Base-by-base conservation (phyloP, 2,329 filamentous ascomycete species). In the Amauroascus verrucosus region DNA sequence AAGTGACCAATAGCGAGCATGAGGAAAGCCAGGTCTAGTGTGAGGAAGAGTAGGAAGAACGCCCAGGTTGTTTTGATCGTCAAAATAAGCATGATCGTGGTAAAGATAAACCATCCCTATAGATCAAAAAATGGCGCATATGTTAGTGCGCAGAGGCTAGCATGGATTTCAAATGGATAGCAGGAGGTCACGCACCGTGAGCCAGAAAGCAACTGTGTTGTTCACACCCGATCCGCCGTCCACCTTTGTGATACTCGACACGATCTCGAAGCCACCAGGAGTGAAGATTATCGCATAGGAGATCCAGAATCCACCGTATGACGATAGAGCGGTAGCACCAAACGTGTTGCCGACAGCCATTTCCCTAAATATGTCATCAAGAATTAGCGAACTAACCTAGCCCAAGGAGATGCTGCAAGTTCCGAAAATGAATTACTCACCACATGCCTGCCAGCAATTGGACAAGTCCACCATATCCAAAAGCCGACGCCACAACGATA, bases 291-390 rank as follows among this genome's bases (percentile, higher is more conserved):
- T 83, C 57, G 75, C 86, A 62, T 87, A 85, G 11, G 76, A 75
- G 63, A 91, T 79, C 87, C 87, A 91, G 77, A 91, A 91, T 58
- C 86, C 86, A 61, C 87, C 86, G 64, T 87, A 91, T 0, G 86
- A 90, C 8, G 85, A 86, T 54, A 91, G 73, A 18, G 86, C 85
- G 22, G 86, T 90, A 50, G 85, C 86, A 76, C 86, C 86, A 60
- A 91, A 90, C 9, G 87, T 91, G 76, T 91, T 91, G 54, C 86
- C 86, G n/a, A 87, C 77, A 33, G 86, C 85, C 80, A 91, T 87
- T 73, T 91, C 86, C 85, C 85, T 88, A 58, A 51, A 30, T 14
- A 38, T 45, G 14, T 18, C 38, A 35, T 14, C 2, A 48, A 2
- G 18, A 26, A 18, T 35, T 14, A 37, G 48, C 26, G 11, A 41